Evolutionary conservation across 2,329 filamentous ascomycete species (phyloP), one percentile per base, ranked within the genome.

Genomic region (Graphium sp.): DNA sequence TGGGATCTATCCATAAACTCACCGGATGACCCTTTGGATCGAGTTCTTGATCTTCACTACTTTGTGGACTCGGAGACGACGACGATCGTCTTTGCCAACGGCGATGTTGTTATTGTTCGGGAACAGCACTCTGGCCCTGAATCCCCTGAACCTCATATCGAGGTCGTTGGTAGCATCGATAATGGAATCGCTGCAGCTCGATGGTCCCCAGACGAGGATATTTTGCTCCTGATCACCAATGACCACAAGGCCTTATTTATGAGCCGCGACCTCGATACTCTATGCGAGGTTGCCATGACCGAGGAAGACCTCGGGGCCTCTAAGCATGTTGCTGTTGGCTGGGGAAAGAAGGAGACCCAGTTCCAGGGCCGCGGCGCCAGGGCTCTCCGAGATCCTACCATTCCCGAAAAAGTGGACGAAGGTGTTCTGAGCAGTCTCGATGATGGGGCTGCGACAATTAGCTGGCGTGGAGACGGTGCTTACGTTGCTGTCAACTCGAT

Each of bases 321-420:
- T 16, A 89, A 77, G 48, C 85, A 94, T 57, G 89, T 94, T 32
- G 91, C 84, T 13, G 87, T 98, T 14, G 89, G 89, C 28, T 98
- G 89, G 89, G 89, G 89, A 34, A 95, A 95, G 58, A 83, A 80
- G 47, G 89, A 98, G 53, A 98, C 89, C 1, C 89, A 98, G 49
- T 98, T 98, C 49, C 81, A 94, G 45, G 89, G 89, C 28, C 83
- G 81, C 43, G 73, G 85, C 36, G 87, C 85, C 32, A 74, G 72
- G 53, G 84, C 84, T 13, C 59, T 95, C 37, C 70, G 82, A 30
- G 89, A 98, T 49, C 89, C 89, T 11, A 98, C 89, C 7, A 81
- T 98, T 39, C 89, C 89, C 0, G 85, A 95, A 48, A 81, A 76
- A 46, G 68, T 94, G 12, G 89, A 95, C 43, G 71, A 85, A 45